Conservation (phyloP, 1,284 basidiomycete genomes). For the Rhodotorula sp. region DNA sequence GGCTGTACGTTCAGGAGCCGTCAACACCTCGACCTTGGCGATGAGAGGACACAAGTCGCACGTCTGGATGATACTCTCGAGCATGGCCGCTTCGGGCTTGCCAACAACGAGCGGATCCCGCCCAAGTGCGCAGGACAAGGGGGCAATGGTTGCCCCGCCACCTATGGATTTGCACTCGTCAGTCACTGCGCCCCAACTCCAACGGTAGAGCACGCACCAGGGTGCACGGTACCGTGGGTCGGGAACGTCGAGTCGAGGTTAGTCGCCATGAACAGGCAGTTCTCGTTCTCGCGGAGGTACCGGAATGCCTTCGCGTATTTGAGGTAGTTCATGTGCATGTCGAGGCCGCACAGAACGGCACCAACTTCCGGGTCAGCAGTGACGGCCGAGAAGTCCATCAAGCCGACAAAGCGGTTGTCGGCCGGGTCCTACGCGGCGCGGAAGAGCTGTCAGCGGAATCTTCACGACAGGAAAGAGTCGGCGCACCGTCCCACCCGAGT, state of each 20-base stretch:
- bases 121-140: constrained; percentile 70
- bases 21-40: neutral
- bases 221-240: constrained; percentile 39
- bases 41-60: constrained; percentile 61
- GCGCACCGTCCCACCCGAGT: constrained; percentile 81
- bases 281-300: constrained; percentile 68
- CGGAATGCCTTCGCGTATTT: constrained; percentile 92
- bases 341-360: constrained; percentile 70
- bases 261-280: constrained; percentile 84
- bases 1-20: constrained; percentile 56
- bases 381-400: constrained; percentile 67
- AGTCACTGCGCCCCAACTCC: neutral
- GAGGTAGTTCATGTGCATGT: constrained; percentile 72
- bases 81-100: constrained; percentile 89
- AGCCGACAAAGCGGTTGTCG: constrained; percentile 74
- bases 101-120: constrained; percentile 68
- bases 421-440: constrained; percentile 65
- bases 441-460: neutral
- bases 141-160: constrained; percentile 77
- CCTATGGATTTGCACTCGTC: constrained; percentile 40
- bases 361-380: constrained; percentile 73
- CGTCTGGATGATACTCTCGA: constrained; percentile 96
- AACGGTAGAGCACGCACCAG: constrained; percentile 10
- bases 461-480: neutral
- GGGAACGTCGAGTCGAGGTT: constrained; percentile 85